phyloP scores from a whole-genome alignment of 1,139 yeast species.

The Kodamaea ohmeri region DNA sequence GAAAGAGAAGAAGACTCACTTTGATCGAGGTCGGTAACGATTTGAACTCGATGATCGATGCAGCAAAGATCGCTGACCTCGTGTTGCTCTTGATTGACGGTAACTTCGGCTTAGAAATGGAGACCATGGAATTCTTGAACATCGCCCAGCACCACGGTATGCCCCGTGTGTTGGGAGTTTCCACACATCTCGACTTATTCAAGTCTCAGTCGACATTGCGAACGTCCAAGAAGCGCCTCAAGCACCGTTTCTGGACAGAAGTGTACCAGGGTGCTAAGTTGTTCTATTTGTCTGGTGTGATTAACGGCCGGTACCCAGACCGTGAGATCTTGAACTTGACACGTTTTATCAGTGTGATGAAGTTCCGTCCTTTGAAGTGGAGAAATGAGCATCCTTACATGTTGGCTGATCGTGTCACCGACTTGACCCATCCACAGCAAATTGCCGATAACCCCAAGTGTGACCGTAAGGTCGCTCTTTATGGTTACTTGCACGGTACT shows the following conservation, averaged over 20 bases:
- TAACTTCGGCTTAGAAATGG: conserved; percentile 98
- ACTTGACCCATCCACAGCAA: conserved; percentile 85
- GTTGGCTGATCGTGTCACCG: conserved; percentile 90
- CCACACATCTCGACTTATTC: conserved; percentile 93
- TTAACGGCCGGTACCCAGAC: conserved; percentile 97
- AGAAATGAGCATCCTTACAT: conserved; percentile 96
- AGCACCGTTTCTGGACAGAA: conserved; percentile 98
- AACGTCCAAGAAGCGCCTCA: conserved; percentile 86
- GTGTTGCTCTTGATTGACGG: conserved; percentile 91
- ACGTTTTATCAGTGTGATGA: conserved; percentile 94
- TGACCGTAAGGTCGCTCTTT: conserved; percentile 86
- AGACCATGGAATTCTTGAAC: conserved; percentile 97
- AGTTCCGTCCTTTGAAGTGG: conserved; percentile 97
- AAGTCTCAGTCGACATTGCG: conserved; percentile 86
- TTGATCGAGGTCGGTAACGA: conserved; percentile 93
- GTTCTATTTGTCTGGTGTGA: conserved; percentile 90
- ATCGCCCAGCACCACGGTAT: conserved; percentile 98
- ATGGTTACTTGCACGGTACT: conserved; percentile 94
- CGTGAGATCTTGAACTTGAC: conserved; percentile 90
- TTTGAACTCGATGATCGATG: conserved; percentile 91
- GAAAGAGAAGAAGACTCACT: conserved; percentile 89
- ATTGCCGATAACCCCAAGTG: conserved; percentile 77
- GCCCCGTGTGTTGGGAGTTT: conserved; percentile 95
- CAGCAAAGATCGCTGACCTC: conserved; percentile 92
- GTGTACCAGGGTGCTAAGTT: conserved; percentile 97